These are phyloP conservation scores for Microdochium trichocladiopsis DNA, from an alignment of 2,329 filamentous ascomycete genomes.

Conservation along the genomic window DNA sequence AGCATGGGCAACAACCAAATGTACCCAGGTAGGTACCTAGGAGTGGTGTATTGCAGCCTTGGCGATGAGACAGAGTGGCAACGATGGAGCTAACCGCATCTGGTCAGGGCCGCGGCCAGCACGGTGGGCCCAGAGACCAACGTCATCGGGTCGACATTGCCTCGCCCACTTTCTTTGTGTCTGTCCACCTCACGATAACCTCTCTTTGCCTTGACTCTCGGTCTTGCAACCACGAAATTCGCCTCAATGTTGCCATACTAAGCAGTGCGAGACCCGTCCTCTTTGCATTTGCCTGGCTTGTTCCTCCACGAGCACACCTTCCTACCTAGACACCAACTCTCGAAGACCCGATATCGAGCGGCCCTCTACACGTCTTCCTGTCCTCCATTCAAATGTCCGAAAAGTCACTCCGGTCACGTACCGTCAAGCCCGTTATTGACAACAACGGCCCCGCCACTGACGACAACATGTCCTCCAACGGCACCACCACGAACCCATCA, in stretches of 20 bases:
- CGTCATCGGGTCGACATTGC: background rate
- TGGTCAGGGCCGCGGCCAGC: background rate
- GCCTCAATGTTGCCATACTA: background rate
- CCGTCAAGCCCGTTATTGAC: constrained; percentile 8
- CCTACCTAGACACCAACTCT: background rate
- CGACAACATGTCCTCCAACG: constrained; percentile 4
- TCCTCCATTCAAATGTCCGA: background rate
- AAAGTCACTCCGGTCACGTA: constrained; percentile 13
- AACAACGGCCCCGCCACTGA: constrained; percentile 4
- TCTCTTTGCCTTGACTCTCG: background rate
- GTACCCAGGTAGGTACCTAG: no score
- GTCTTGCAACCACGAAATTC: background rate
- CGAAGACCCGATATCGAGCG: background rate
- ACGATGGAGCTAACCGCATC: background rate
- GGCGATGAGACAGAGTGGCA: no score
- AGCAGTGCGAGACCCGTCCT: no score
- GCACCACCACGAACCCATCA: constrained; percentile 6
- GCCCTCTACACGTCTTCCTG: background rate
- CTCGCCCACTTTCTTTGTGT: background rate
- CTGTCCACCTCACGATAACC: background rate
- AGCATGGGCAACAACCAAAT: no score
- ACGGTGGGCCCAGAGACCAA: background rate
- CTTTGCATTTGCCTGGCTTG: no score
- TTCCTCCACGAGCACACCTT: no score
- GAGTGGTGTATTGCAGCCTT: no score